phyloP scores from a whole-genome alignment of 352 stramenopile genomes.

The Globisporangium viniferum region DNA sequence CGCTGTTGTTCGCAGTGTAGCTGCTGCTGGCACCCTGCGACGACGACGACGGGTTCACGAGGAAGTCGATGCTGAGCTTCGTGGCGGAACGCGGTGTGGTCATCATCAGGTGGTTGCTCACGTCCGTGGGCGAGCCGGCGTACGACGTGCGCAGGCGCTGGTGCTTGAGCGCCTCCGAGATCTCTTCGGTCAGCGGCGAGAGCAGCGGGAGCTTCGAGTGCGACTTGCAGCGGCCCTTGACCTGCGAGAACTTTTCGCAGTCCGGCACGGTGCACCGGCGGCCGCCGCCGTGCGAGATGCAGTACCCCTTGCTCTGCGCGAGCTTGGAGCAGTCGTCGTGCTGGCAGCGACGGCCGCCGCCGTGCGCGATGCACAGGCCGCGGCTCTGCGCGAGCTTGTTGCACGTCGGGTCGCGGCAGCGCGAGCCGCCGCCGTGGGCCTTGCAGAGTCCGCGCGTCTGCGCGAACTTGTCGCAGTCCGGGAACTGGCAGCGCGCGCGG shows the following conservation, averaged over 20 bases:
- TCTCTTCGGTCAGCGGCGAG: constrained; percentile 19
- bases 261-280: constrained; percentile 65
- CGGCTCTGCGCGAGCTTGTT: constrained; percentile 81
- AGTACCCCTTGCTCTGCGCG: constrained; percentile 78
- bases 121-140: constrained; percentile 26
- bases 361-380: constrained; percentile 77
- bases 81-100: constrained; percentile 27
- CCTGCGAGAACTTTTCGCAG: constrained; percentile 88
- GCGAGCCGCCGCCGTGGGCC: constrained; percentile 77
- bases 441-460: constrained; percentile 82
- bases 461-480: constrained; percentile 80
- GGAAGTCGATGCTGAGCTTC: constrained; percentile 61
- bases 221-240: constrained; percentile 84
- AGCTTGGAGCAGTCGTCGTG: constrained; percentile 68
- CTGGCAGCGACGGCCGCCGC: constrained; percentile 71
- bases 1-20: background rate
- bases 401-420: constrained; percentile 70
- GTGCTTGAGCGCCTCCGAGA: constrained; percentile 18
- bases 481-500: constrained; percentile 71
- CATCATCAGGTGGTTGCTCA: constrained; percentile 12
- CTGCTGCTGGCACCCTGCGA: background rate
- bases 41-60: constrained; percentile 33
- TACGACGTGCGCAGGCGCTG: constrained; percentile 14
- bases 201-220: constrained; percentile 65
- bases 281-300: constrained; percentile 78